These are phyloP conservation scores for Phytopythium cucurbitacearum DNA, from an alignment of 352 stramenopile genomes.

Conservation along the genomic window DNA sequence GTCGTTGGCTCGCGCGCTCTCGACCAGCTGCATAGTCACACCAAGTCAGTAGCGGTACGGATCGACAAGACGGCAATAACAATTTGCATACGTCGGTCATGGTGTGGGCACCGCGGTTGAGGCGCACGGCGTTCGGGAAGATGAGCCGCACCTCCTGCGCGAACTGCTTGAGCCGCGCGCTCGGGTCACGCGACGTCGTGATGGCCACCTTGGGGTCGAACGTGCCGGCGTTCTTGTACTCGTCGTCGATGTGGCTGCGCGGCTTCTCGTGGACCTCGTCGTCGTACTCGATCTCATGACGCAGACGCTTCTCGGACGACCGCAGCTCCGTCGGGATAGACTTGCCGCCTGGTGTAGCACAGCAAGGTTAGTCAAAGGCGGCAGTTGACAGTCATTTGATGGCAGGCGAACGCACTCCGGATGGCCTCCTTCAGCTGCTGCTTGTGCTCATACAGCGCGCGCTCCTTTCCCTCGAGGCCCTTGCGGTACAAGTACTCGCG, in stretches of 20 bases:
- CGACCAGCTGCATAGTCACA: constrained; percentile 87
- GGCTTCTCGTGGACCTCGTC: constrained; percentile 87
- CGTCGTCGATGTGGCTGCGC: constrained; percentile 96
- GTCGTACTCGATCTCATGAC: constrained; percentile 91
- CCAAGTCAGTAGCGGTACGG: background rate
- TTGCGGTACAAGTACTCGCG: constrained; percentile 99
- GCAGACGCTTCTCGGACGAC: constrained; percentile 89
- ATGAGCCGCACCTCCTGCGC: constrained; percentile 99
- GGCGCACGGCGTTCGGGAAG: constrained; percentile 96
- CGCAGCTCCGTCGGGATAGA: constrained; percentile 97
- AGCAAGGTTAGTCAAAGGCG: constrained; percentile 2
- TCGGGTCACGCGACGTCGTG: constrained; percentile 97
- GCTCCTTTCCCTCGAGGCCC: constrained; percentile 94
- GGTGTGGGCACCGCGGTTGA: constrained; percentile 97
- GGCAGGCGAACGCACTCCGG: constrained; percentile 28
- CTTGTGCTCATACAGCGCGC: constrained; percentile 97
- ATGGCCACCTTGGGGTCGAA: constrained; percentile 98
- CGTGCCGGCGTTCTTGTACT: constrained; percentile 98
- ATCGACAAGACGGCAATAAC: background rate
- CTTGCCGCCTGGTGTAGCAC: constrained; percentile 72
- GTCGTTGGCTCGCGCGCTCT: constrained; percentile 94
- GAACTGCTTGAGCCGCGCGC: constrained; percentile 98
- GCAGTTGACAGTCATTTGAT: background rate
- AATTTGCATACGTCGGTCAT: constrained; percentile 62
- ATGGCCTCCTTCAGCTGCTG: constrained; percentile 93